Evolutionary conservation across 768 basidiomycete genomes (phyloP), one percentile per base, ranked within the genome.

Genomic region (Mycena albidolilacea): DNA sequence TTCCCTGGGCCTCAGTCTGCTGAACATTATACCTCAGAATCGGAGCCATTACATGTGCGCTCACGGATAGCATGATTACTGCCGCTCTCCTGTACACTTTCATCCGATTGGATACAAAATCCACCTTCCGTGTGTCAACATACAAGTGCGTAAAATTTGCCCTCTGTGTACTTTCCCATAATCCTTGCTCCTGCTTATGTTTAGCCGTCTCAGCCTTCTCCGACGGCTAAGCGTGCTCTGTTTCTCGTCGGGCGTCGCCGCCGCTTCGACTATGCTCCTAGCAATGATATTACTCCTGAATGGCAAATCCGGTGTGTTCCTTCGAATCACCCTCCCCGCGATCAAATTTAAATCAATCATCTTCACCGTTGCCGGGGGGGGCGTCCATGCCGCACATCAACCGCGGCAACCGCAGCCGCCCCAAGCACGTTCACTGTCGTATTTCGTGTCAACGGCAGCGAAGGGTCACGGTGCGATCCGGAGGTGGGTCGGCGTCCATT

Each of bases 201-300:
- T 15, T 14, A 23, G 19, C 7, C 35, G 14, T 11, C 30, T 30
- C 54, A 71, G 70, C 60, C 70, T 65, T 7, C 70, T 71, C 17
- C 70, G 64, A 1, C 64, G 57, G 5, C 46, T 71, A 11, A 66
- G 50, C 30, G 37, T 66, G 8, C 55, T 66, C 12, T 39, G 50
- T 7, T 44, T 64, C 14, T 50, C 64, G 11, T 71, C 70, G 2
- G 70, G 70, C 44, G 54, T 66, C 5, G 12, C 43, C 35, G 70
- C 66, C 19, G 54, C 70, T 1, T 59, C 55, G 10, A 58, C n/a
- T n/a, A 71, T 64, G 11, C 39, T 52, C 15, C 11, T 71, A 14
- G 19, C 39, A 14, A 65, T 71, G 54, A 35, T 66, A n/a, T 50
- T 71, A 1, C 37, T 60, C 3, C 3, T 71, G 17, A 60, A 43